Evolutionary conservation across 495 filamentous ascomycete genomes (phyloP).

Genomic region (Hypoxylon crocopeplum): DNA sequence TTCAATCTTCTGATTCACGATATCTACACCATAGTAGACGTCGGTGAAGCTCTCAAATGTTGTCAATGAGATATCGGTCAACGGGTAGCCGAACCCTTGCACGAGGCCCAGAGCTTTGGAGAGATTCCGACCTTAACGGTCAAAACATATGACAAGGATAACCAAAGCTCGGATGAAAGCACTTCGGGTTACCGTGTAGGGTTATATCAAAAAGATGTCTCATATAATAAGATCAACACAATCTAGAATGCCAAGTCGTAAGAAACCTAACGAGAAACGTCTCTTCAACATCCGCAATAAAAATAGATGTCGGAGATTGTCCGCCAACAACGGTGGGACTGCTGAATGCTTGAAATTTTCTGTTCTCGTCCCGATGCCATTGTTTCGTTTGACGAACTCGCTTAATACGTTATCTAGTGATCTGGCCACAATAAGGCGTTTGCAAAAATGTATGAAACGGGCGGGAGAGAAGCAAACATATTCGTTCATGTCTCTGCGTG

Average conservation of each 20-base stretch:
- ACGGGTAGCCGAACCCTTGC: constrained; percentile 7
- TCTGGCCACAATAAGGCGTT: too few relatives aligned
- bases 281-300: constrained; percentile 15
- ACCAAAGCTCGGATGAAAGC: constrained; percentile 24
- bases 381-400: too few relatives aligned
- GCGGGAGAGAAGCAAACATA: too few relatives aligned
- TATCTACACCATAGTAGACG: too few relatives aligned
- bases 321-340: constrained; percentile 7
- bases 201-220: constrained; percentile 19
- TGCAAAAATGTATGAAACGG: too few relatives aligned
- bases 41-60: too few relatives aligned
- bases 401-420: too few relatives aligned
- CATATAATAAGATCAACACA: constrained; percentile 17
- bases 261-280: constrained; percentile 21
- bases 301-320: constrained; percentile 26
- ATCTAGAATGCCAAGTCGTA: constrained; percentile 13
- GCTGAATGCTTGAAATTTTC: too few relatives aligned
- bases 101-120: constrained; percentile 7
- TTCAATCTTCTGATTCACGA: too few relatives aligned
- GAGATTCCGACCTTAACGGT: constrained; percentile 6
- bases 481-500: too few relatives aligned
- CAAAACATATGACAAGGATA: constrained; percentile 10
- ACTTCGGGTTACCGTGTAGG: constrained; percentile 19
- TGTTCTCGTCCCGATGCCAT: too few relatives aligned
- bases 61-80: too few relatives aligned